Evolutionary conservation across 2,329 filamentous ascomycete genomes (phyloP).

Genomic region (Diaporthe sp.): DNA sequence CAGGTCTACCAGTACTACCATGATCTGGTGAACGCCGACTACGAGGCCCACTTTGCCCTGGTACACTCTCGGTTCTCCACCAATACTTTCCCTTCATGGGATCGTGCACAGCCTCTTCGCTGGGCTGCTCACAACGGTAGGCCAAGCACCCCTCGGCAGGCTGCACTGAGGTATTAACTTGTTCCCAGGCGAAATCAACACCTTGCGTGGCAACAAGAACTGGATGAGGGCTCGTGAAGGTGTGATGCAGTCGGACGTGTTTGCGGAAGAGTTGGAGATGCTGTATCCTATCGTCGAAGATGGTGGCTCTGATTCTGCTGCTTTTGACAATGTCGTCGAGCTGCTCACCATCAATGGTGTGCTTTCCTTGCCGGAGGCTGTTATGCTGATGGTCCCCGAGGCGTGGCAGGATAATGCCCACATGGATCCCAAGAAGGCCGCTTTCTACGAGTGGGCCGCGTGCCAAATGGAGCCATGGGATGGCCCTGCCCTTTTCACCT

Average conservation of each 20-base stretch:
- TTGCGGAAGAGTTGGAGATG: conserved; percentile 89
- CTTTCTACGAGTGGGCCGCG: conserved; percentile 98
- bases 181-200: conserved; percentile 85
- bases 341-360: conserved; percentile 95
- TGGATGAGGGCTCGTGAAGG: conserved; percentile 99
- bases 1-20: conserved; percentile 99
- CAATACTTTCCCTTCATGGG: conserved; percentile 98
- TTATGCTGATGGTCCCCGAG: conserved; percentile 99
- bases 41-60: conserved; percentile 95
- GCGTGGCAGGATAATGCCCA: conserved; percentile 94
- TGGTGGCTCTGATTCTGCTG: conserved; percentile 94
- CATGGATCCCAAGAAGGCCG: conserved; percentile 95
- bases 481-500: conserved; percentile 95
- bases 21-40: conserved; percentile 95
- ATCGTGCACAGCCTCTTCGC: conserved; percentile 92
- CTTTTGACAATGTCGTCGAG: conserved; percentile 97
- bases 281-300: conserved; percentile 97
- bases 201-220: conserved; percentile 97
- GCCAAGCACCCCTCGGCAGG: conserved; percentile 39
- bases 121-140: conserved; percentile 97
- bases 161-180: conserved; percentile 35
- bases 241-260: conserved; percentile 91
- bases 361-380: conserved; percentile 91
- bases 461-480: conserved; percentile 99
- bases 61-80: conserved; percentile 98